Evolutionary conservation across 306 rosid genomes (phyloP), one percentile per base, ranked within the genome.

Genomic region (Erythrophleum fordii): DNA sequence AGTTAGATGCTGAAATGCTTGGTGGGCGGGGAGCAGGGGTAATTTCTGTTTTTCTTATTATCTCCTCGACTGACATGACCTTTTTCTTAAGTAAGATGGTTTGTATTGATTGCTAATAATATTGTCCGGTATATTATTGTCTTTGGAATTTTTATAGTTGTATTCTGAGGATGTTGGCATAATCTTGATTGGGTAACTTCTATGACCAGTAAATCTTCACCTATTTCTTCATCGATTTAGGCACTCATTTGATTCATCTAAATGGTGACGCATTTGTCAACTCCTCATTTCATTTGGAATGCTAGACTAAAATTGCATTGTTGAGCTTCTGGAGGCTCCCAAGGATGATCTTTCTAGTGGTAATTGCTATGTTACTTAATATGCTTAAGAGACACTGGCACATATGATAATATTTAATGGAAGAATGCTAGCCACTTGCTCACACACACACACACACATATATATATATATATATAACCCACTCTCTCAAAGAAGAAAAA

Each of bases 181-280:
- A 23, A 45, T 59, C 37, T 20, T 45, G 29, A 71, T 42, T 31
- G 58, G 77, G 20, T 78, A 17, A 61, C 45, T 5, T 28, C 46
- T 14, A 68, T n/a, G n/a, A n/a, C n/a, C n/a, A n/a, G n/a, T n/a
- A n/a, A n/a, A 60, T 45, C 59, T 23, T 37, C 29, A 1, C 18
- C 75, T 51, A 12, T 39, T 42, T 22, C 52, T 23, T 45, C 22
- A 23, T 69, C 65, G 72, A 73, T 81, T 41, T 44, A 95, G 99
- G 92, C 99, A 95, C 78, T 97, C 97, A 4, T 95, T 95, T 86
- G 99, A 95, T 89, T 95, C 97, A 42, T 79, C 85, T 22, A 93
- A 95, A 78, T 95, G 99, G 99, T 95, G 97, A 66, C 92, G 95
- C 5, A 75, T 95, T 46, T 92, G 94, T 77, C 83, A 81, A 45